Evolutionary conservation across 164 flowering plant species (phyloP).

Genomic region (Annona cherimola): DNA sequence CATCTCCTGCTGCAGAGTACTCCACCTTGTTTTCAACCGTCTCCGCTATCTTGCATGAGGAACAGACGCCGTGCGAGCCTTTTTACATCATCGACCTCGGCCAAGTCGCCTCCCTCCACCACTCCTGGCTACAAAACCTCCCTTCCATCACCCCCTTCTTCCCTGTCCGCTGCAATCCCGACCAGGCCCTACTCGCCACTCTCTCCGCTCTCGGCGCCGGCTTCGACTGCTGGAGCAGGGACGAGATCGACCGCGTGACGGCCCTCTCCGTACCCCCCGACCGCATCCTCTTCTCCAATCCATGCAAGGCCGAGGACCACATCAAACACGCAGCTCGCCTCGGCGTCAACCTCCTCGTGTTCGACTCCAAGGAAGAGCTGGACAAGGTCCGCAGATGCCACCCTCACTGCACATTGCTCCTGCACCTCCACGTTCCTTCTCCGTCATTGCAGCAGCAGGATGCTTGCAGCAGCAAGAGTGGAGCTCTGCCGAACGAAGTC

Average conservation of each 20-base stretch:
- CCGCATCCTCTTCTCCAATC: conserved; percentile 3
- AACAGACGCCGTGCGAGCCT: not conserved
- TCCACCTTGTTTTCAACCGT: conserved; percentile 1
- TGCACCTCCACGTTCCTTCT: not conserved
- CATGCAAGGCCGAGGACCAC: conserved; percentile 9
- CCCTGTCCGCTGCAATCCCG: conserved; percentile 13
- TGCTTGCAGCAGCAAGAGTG: not conserved
- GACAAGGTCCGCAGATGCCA: conserved; percentile 10
- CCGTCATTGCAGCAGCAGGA: not conserved
- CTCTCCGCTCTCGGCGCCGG: conserved; percentile 14
- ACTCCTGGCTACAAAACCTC: not conserved
- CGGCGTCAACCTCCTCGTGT: conserved; percentile 3
- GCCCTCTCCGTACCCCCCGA: conserved; percentile 1
- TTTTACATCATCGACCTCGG: conserved; percentile 8
- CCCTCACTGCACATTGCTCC: conserved; percentile 1
- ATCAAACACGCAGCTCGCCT: conserved; percentile 8
- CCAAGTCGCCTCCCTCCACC: not conserved
- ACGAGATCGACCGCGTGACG: conserved; percentile 7
- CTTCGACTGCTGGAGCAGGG: conserved; percentile 15
- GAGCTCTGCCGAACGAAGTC: conserved; percentile 2
- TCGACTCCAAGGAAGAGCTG: conserved; percentile 7
- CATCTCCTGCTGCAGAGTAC: no score
- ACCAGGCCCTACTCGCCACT: conserved; percentile 1
- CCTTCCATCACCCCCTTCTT: conserved; percentile 9
- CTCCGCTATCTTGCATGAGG: not conserved